Base-by-base conservation (phyloP, 805 yeast genomes). In the Cyberlindnera americana region DNA sequence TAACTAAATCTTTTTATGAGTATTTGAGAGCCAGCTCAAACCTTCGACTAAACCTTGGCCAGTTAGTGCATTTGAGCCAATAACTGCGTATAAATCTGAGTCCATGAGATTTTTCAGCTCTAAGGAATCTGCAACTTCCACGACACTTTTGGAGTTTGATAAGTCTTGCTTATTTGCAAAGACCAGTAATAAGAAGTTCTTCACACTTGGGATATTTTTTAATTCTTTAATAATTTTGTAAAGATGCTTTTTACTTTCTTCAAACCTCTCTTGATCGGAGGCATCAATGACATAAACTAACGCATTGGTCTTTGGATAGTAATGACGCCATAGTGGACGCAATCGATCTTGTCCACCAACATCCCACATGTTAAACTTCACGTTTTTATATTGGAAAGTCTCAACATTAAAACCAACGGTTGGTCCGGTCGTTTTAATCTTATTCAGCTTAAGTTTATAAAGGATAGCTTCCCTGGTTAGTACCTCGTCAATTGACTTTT, bases 121-220 rank as follows among this genome's bases (percentile, higher is more conserved):
- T 45, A 89, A 73, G 48, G 70, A 69, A 52, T 84, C 85, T 41
- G 89, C 84, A 47, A 89, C 68, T 56, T 89, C 91, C 16, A 93
- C 88, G 1, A 96, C 95, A 11, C 84, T 75, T 66, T 86, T 66
- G 2, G 97, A 95, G 11, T 88, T 90, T 2, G 90, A 84, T 59
- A 89, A 93, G 69, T 90, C 98, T 65, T 90, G 98, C 57, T 90
- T 90, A 65, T 89, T 89, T 41, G 96, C 96, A 67, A 88, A 78
- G 6, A 89, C 91, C 48, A 88, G 72, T 57, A 89, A 64, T 45
- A 85, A 71, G 49, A 91, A 89, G 45, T 81, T 80, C 52, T 79
- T 75, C 75, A 88, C 81, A 8, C 47, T 45, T 15, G 46, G 39
- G 1, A 40, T 43, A 3, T 44, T 17, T 60, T 88, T 95, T 47